Evolutionary conservation across 2,329 filamentous ascomycete species (phyloP).

Genomic region (Colletotrichum cereale): DNA sequence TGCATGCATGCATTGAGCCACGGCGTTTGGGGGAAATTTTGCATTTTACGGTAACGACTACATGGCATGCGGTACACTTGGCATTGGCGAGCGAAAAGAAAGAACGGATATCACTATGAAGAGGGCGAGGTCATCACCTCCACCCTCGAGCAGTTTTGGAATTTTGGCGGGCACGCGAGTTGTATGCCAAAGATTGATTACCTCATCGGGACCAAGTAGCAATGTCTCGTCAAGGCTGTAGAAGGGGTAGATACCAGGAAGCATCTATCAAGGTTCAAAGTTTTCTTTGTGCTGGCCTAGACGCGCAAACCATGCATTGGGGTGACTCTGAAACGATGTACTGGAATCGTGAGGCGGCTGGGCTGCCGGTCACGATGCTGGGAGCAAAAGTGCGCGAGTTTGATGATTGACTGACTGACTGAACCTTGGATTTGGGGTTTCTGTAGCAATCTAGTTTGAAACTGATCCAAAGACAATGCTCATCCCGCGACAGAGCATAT

Average conservation of each 20-base stretch:
- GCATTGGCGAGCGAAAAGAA: slow-evolving; percentile 30
- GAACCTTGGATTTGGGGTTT: not conserved
- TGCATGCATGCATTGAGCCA: slow-evolving; percentile 38
- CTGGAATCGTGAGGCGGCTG: not conserved
- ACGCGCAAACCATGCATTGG: not conserved
- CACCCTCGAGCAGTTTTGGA: slow-evolving; percentile 16
- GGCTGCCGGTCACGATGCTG: not conserved
- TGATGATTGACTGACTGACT: not conserved
- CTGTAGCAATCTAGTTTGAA: slow-evolving; percentile 13
- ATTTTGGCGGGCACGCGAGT: slow-evolving; percentile 17
- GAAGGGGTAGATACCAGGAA: not conserved
- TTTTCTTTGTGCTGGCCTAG: slow-evolving; percentile 26
- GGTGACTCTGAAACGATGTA: not conserved
- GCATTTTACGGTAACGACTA: slow-evolving; percentile 44
- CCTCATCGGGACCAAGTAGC: slow-evolving; percentile 20
- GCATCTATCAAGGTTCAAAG: slow-evolving; percentile 9
- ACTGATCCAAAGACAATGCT: not conserved
- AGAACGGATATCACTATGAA: slow-evolving; percentile 26
- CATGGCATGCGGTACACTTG: slow-evolving; percentile 35
- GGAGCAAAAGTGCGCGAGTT: not conserved
- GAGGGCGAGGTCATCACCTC: slow-evolving; percentile 2
- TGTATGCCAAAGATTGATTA: slow-evolving; percentile 19
- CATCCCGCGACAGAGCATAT: not conserved
- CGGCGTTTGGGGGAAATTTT: slow-evolving; percentile 37
- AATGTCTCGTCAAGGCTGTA: slow-evolving; percentile 20